Percentiles rank a stretch among this genome's conserved stretches.
Conservation (phyloP, 805 yeast species). For the Saccharomyces paradoxus region DNA sequence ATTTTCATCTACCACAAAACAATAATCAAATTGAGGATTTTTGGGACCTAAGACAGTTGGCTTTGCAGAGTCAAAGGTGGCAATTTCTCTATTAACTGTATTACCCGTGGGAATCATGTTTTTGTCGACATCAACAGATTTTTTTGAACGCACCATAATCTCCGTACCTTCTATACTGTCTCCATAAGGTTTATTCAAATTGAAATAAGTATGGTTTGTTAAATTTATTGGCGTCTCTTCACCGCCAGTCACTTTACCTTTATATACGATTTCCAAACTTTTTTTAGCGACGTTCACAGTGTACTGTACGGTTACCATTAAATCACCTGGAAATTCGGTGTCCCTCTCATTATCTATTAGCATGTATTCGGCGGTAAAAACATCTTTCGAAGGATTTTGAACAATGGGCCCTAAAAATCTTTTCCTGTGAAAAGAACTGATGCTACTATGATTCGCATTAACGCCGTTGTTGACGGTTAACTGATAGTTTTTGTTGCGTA, state of each 20-base stretch:
- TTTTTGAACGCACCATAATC: constrained; percentile 33
- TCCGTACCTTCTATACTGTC: constrained; percentile 33
- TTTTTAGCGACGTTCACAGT: constrained; percentile 30
- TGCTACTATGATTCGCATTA: constrained; percentile 49
- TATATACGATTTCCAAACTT: constrained; percentile 43
- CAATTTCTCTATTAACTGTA: constrained; percentile 24
- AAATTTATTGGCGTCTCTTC: constrained; percentile 45
- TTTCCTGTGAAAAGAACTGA: constrained; percentile 42
- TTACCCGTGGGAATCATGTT: constrained; percentile 42
- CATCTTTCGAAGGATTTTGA: constrained; percentile 23
- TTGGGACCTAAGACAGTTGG: constrained; percentile 26
- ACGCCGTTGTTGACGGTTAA: constrained; percentile 38
- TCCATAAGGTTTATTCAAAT: constrained; percentile 31
- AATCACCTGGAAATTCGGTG: constrained; percentile 55
- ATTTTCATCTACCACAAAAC: constrained; percentile 35
- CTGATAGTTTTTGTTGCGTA: constrained; percentile 36
- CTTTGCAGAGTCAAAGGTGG: constrained; percentile 17
- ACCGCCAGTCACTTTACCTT: constrained; percentile 23
- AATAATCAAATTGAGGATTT: constrained; percentile 37
- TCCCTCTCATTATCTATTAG: constrained; percentile 39
- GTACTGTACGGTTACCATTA: constrained; percentile 41
- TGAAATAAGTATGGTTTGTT: constrained; percentile 60
- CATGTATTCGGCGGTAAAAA: constrained; percentile 32
- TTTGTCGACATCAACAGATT: constrained; percentile 37
- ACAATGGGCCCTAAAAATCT: constrained; percentile 48